phyloP scores from a whole-genome alignment of 257 asterid species.

The Marsdenia floribunda region DNA sequence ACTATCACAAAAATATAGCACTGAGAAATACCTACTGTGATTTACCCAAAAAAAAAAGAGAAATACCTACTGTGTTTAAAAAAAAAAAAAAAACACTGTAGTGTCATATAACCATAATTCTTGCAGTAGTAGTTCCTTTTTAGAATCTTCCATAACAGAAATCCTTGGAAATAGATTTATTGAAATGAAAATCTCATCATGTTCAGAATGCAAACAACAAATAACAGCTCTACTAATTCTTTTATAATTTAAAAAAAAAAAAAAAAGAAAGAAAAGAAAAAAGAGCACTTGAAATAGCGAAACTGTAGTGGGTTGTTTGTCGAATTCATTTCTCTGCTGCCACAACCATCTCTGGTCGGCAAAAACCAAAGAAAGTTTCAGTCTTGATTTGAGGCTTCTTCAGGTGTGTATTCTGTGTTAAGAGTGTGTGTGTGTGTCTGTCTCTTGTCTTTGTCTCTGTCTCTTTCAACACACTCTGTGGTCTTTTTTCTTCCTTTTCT shows the following conservation, averaged over 20 bases:
- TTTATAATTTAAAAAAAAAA: neutral
- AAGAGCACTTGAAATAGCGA: neutral
- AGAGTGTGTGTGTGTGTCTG: conserved; percentile 18
- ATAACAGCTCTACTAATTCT: neutral
- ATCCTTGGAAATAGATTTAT: conserved; percentile 1
- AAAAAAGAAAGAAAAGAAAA: neutral
- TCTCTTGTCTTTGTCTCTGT: conserved; percentile 39
- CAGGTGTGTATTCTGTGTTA: conserved; percentile 42
- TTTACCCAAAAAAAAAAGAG: too few species aligned
- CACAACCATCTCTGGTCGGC: conserved; percentile 51
- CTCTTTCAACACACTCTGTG: conserved; percentile 29
- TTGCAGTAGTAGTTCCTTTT: too few species aligned
- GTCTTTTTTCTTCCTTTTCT: neutral
- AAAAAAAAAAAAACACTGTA: too few species aligned
- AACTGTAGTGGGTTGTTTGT: conserved; percentile 23
- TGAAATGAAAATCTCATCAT: neutral
- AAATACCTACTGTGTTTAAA: too few species aligned
- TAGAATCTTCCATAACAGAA: conserved; percentile 16
- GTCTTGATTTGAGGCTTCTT: conserved; percentile 14
- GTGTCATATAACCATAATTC: too few species aligned
- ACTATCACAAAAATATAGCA: too few species aligned
- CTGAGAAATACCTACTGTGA: too few species aligned
- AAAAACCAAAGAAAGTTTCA: conserved; percentile 19
- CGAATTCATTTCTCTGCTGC: conserved; percentile 39
- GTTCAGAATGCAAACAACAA: neutral